A percentile compares a stretch with the other conserved stretches of the same genome.
phyloP scores from a whole-genome alignment of 2,329 filamentous ascomycete species.

The Elsinoe perseae region DNA sequence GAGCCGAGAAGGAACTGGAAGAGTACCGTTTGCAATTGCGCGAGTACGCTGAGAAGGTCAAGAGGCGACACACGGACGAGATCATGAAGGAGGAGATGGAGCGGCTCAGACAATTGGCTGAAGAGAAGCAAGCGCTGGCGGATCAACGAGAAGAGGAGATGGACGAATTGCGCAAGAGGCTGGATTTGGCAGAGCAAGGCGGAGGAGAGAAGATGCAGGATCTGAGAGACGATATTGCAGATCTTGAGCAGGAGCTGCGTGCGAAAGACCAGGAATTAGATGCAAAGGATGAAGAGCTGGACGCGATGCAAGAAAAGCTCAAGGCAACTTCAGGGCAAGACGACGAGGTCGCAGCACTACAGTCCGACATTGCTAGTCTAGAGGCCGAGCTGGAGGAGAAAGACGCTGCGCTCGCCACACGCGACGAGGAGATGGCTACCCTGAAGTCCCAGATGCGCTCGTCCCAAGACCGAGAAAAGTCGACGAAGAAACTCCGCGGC shows the following conservation, averaged over 20 bases:
- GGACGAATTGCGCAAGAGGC: constrained; percentile 34
- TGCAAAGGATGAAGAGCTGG: constrained; percentile 46
- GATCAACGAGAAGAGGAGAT: constrained; percentile 38
- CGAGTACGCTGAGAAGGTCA: constrained; percentile 74
- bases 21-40: constrained; percentile 71
- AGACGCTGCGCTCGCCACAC: constrained; percentile 37
- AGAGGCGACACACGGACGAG: constrained; percentile 63
- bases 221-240: constrained; percentile 44
- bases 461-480: constrained; percentile 30
- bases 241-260: constrained; percentile 46
- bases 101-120: constrained; percentile 37
- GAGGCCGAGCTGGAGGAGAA: constrained; percentile 45
- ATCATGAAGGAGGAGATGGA: constrained; percentile 57
- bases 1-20: constrained; percentile 81
- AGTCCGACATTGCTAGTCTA: constrained; percentile 44
- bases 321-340: constrained; percentile 25
- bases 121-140: constrained; percentile 35
- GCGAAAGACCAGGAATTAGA: constrained; percentile 34
- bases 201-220: constrained; percentile 26
- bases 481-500: constrained; percentile 32
- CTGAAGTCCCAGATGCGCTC: constrained; percentile 24
- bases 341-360: constrained; percentile 53
- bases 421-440: constrained; percentile 27
- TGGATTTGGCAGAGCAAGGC: constrained; percentile 31
- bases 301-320: constrained; percentile 34